Base-by-base conservation (phyloP, 805 yeast genomes). In the Saccharomycopsis lassenensis region DNA sequence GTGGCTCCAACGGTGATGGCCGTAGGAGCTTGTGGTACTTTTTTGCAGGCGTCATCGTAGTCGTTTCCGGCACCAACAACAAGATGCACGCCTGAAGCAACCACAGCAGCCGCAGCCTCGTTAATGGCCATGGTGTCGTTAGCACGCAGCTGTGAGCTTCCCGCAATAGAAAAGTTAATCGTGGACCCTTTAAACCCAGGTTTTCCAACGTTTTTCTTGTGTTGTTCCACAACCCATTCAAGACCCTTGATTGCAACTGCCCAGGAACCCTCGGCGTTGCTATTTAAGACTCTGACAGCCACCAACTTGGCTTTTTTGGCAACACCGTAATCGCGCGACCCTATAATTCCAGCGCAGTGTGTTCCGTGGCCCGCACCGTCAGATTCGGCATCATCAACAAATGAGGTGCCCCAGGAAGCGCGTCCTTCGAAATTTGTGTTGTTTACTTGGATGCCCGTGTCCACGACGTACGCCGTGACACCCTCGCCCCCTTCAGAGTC, bases 11-110 rank as follows among this genome's bases (percentile, higher is more conserved):
- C 97, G 31, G 95, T 84, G 51, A 91, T 71, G 29, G 94, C 83
- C 37, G 70, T 70, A 46, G 91, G 85, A 37, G 85, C 68, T 29
- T 95, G 95, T 37, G 96, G 97, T 4, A 36, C 31, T 7, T 18
- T 5, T 21, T 36, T n/a, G 15, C 37, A 36, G 12, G 40, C 40
- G 4, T 36, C 32, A 5, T 16, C 36, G 16, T 34, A 10, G 12
- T 38, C 93, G 58, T 87, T 86, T 61, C 96, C 97, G 20, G 96
- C 95, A 31, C 96, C 95, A 44, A 84, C 94, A 24, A 94, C 91
- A 56, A 87, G 80, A 56, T 84, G 91, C 43, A 87, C 62, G 50
- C 95, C 96, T 18, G 87, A 80, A 45, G 71, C 68, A 34, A 82
- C 84, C 21, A 93, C 95, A 29, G 94, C 94, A 48, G 81, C 75